phyloP scores from a whole-genome alignment of 805 yeast species.

The Metschnikowia chrysomelidarum region DNA sequence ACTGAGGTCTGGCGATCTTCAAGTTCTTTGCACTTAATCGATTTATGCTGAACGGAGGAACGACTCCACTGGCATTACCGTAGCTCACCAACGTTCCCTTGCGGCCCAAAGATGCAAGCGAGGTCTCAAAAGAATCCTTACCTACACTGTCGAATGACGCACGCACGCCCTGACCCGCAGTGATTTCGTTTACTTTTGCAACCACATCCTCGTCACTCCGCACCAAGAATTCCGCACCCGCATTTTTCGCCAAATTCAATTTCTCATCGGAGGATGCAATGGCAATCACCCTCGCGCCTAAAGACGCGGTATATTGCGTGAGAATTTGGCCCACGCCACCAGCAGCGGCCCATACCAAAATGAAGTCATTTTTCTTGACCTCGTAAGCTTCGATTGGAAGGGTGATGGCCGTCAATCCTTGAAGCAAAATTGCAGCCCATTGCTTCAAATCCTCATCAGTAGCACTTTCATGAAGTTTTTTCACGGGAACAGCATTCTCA shows the following conservation, averaged over 20 bases:
- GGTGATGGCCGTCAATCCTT: slow-evolving; percentile 78
- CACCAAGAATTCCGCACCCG: slow-evolving; percentile 77
- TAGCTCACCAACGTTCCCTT: slow-evolving; percentile 74
- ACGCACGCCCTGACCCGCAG: slow-evolving; percentile 64
- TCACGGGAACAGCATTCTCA: slow-evolving; percentile 22
- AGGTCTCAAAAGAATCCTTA: slow-evolving; percentile 67
- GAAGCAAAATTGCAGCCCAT: slow-evolving; percentile 62
- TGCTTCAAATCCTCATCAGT: slow-evolving; percentile 49
- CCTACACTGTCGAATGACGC: slow-evolving; percentile 77
- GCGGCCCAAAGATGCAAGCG: slow-evolving; percentile 58
- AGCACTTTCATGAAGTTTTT: slow-evolving; percentile 42
- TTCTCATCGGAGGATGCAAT: slow-evolving; percentile 78
- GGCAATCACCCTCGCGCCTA: slow-evolving; percentile 83
- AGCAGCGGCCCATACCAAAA: slow-evolving; percentile 89
- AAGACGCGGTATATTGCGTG: slow-evolving; percentile 56
- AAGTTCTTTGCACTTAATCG: slow-evolving; percentile 61
- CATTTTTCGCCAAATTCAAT: slow-evolving; percentile 56
- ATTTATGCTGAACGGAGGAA: slow-evolving; percentile 60
- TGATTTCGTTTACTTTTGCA: slow-evolving; percentile 55
- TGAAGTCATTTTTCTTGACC: slow-evolving; percentile 66
- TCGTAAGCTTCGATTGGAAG: slow-evolving; percentile 64
- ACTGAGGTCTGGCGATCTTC: slow-evolving; percentile 61
- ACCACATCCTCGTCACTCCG: slow-evolving; percentile 57
- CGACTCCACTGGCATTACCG: slow-evolving; percentile 87
- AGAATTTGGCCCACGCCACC: slow-evolving; percentile 87